Evolutionary conservation across 306 rosid species (phyloP).

Genomic region (Vigna mungo): DNA sequence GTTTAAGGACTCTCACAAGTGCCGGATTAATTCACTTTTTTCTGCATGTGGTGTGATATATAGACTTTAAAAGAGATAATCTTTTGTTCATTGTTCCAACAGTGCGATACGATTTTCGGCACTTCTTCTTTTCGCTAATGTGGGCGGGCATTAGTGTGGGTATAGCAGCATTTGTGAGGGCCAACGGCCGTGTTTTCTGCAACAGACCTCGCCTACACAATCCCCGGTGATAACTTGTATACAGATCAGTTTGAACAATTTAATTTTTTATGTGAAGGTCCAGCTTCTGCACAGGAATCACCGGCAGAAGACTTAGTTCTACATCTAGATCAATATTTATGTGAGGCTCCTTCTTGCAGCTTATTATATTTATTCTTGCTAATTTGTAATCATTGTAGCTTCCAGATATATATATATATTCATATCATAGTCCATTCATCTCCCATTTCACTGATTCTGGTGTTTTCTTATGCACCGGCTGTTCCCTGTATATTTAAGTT

Average conservation of each 20-base stretch:
- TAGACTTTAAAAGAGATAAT: constrained; percentile 4
- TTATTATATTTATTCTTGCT: constrained; percentile 44
- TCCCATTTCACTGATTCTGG: constrained; percentile 38
- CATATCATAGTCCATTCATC: constrained; percentile 34
- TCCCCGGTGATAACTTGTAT: constrained; percentile 46
- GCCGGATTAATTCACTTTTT: background rate
- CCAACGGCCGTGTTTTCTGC: constrained; percentile 93
- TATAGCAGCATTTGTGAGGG: constrained; percentile 84
- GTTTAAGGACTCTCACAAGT: constrained; percentile 21
- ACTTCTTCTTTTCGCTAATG: constrained; percentile 79
- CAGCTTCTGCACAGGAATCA: constrained; percentile 48
- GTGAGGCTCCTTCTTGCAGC: constrained; percentile 39
- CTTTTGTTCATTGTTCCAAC: constrained; percentile 42
- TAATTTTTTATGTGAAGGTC: constrained; percentile 23
- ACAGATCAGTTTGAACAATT: constrained; percentile 26
- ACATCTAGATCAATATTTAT: constrained; percentile 32
- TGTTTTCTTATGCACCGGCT: constrained; percentile 33
- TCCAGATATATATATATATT: constrained; percentile 40
- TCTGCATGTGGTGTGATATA: constrained; percentile 24
- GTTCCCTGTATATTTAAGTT: constrained; percentile 46
- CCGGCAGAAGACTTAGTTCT: constrained; percentile 29
- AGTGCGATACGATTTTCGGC: constrained; percentile 80
- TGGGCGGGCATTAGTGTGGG: constrained; percentile 88
- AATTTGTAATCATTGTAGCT: constrained; percentile 42
- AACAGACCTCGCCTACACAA: constrained; percentile 89